Base-by-base conservation (phyloP, 805 yeast genomes). In the Yarrowia deformans region DNA sequence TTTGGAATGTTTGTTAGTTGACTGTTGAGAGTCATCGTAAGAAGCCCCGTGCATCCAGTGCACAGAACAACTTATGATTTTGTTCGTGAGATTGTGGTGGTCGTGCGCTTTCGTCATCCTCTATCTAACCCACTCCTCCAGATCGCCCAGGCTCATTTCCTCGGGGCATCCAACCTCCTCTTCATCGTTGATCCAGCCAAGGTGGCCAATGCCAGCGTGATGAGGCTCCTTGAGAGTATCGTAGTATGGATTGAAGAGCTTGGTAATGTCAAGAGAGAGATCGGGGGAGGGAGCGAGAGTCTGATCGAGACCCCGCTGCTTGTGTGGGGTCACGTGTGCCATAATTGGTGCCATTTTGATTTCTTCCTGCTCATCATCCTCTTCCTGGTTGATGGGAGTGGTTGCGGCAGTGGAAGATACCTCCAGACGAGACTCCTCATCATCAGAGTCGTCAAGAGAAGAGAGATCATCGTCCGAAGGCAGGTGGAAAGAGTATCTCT, bases 81-180 rank as follows among this genome's bases (percentile, higher is more conserved):
- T 52, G 58, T 35, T 52, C 37, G 58, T 35, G 58, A 13, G 29
- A 35, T 35, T 35, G 58, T 35, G 32, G 16, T 35, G 14, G 50
- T 46, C 16, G 42, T 18, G 58, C n/a, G 40, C 18, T 14, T 14
- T 9, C 23, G 2, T 14, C 23, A 23, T 35, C 55, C 18, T 45
- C 45, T 52, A 46, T 46, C 54, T 45, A 7, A 48, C 56, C 56
- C 55, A 48, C 48, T 48, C 55, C 68, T 66, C 69, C 43, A 66
- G 23, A 18, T 66, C 69, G 18, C 42, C 34, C 10, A 66, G 61
- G 16, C 63, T 40, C 52, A 66, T 42, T 8, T 66, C 52, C 39
- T 66, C 69, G 16, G 69, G 69, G n/a, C 69, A 52, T 8, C 61
- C 61, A 13, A 66, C 69, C 13, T 66, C 69, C 43, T 66, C 69